These are phyloP conservation scores for Cinchona pubescens DNA, from an alignment of 257 asterid species.

Conservation along the genomic window DNA sequence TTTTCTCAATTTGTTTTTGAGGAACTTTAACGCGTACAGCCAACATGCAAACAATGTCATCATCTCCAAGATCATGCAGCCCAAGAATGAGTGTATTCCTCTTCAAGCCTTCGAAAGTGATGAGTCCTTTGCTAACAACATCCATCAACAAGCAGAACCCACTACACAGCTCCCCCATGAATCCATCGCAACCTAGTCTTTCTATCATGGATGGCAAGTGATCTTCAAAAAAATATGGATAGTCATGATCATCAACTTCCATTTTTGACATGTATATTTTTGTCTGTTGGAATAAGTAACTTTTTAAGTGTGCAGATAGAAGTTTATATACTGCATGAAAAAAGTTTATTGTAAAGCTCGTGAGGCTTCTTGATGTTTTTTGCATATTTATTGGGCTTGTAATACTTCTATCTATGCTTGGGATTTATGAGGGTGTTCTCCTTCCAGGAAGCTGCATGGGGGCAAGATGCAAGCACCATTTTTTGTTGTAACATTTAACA, in stretches of 20 bases:
- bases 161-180: slow-evolving; percentile 37
- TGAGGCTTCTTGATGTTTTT: background rate
- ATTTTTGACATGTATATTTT: slow-evolving; percentile 7
- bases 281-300: background rate
- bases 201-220: slow-evolving; percentile 37
- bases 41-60: slow-evolving; percentile 35
- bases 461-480: no score
- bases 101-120: slow-evolving; percentile 41
- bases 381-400: background rate
- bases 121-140: slow-evolving; percentile 30
- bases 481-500: no score
- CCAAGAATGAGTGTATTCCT: slow-evolving; percentile 33
- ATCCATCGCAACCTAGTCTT: slow-evolving; percentile 30
- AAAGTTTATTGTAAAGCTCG: background rate
- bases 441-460: slow-evolving; percentile 19
- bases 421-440: slow-evolving; percentile 11
- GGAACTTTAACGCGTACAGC: slow-evolving; percentile 26
- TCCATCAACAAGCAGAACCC: slow-evolving; percentile 39
- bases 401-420: background rate
- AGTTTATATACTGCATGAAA: background rate
- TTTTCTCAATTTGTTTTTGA: no score
- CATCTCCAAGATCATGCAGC: slow-evolving; percentile 33
- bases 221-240: slow-evolving; percentile 29
- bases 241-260: slow-evolving; percentile 17
- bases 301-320: background rate